phyloP scores from a whole-genome alignment of 352 stramenopile genomes.

The Blastocystis hominis region DNA sequence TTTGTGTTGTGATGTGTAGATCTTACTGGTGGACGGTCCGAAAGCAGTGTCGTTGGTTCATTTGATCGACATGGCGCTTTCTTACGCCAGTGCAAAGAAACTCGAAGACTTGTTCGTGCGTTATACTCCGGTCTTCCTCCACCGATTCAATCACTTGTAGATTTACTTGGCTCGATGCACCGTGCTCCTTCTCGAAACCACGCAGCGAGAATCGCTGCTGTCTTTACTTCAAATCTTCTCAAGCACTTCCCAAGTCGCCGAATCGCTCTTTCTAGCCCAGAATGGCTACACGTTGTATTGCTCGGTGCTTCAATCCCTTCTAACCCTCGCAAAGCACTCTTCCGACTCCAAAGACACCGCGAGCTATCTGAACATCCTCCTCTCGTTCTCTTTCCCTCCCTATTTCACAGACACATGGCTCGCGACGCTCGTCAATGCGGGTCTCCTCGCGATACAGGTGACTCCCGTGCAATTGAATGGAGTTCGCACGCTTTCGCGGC shows the following conservation, averaged over 20 bases:
- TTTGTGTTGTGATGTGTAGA: neutral
- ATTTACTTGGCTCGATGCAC: neutral
- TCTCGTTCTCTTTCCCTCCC: neutral
- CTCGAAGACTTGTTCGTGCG: neutral
- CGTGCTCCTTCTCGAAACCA: neutral
- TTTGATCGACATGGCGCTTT: neutral
- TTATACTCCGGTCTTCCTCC: neutral
- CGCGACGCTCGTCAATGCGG: neutral
- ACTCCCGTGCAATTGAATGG: neutral
- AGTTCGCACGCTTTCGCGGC: neutral
- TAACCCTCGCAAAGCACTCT: neutral
- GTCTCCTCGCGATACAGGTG: neutral
- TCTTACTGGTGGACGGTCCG: neutral
- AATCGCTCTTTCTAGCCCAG: neutral
- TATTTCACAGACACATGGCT: neutral
- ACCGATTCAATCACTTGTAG: neutral
- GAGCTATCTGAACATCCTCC: neutral
- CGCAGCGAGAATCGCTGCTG: neutral
- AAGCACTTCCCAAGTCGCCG: neutral
- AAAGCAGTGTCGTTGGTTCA: neutral
- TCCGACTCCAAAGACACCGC: neutral
- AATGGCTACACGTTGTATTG: neutral
- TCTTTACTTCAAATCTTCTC: neutral
- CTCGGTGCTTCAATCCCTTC: neutral
- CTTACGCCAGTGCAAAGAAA: neutral